Conservation (phyloP, 2,329 filamentous ascomycete species). For the Elsinoe batatas region DNA sequence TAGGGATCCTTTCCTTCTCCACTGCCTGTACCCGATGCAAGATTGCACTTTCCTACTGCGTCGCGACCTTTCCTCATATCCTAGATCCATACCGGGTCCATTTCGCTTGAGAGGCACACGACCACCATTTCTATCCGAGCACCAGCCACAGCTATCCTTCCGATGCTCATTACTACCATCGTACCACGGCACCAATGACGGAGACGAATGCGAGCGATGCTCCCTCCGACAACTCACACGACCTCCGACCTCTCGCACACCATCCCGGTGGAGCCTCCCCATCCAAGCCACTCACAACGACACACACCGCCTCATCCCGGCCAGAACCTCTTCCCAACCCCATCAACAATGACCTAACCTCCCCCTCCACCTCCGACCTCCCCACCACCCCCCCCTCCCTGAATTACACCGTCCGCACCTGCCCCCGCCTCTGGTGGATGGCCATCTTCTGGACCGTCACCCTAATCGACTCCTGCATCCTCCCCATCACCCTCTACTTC, state of each 20-base stretch:
- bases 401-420: slow-evolving; percentile 45
- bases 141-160: too few species aligned
- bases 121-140: too few species aligned
- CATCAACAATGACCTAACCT: slow-evolving; percentile 5
- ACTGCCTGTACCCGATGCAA: not conserved
- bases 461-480: slow-evolving; percentile 47
- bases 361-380: not conserved
- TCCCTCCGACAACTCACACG: not conserved
- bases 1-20: not conserved
- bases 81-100: too few species aligned
- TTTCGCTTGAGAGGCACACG: too few species aligned
- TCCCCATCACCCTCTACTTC: slow-evolving; percentile 52
- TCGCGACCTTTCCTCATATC: not conserved
- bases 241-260: not conserved
- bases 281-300: not conserved
- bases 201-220: not conserved
- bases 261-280: not conserved
- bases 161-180: not conserved
- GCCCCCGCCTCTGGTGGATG: slow-evolving; percentile 46
- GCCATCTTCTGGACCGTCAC: slow-evolving; percentile 48
- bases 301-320: slow-evolving; percentile 7
- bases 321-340: not conserved
- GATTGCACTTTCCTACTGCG: not conserved
- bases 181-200: not conserved
- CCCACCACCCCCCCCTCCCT: slow-evolving; percentile 33